Evolutionary conservation across 2,329 filamentous ascomycete genomes (phyloP), one percentile per base, ranked within the genome.

Genomic region (Phoma sp.): DNA sequence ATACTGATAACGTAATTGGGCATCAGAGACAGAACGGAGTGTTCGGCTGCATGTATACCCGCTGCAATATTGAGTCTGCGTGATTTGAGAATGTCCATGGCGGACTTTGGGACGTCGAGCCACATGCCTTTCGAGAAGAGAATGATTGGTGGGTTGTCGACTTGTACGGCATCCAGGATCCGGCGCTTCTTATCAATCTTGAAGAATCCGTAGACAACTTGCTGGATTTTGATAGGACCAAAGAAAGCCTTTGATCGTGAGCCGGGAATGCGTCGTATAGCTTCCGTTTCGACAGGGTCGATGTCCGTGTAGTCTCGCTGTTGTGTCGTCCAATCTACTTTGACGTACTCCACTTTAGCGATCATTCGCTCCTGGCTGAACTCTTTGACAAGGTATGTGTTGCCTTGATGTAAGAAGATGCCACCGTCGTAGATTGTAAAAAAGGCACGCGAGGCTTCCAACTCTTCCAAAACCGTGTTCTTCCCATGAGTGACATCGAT

Each of bases 371-470:
- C 90, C 1, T 90, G 88, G 58, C 85, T 85, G 68, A 98, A 93
- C 65, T 98, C 92, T 64, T 91, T 89, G 47, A 99, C 90, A 2
- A 98, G 83, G 69, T 96, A 99, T 1, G 89, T 93, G 59, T 87
- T 86, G n/a, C 95, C 95, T 76, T 99, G 95, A 67, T 99, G 95
- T 4, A 99, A 81, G 77, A 96, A 99, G 58, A 99, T 97, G 39
- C 91, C 95, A 10, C 95, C 95, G 72, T 98, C 93, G 74, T 99
- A 99, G 55, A 99, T 84, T 1, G 92, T 96, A 75, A 96, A 98
- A 62, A 91, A 93, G 1, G 93, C 93, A n/a, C 95, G 86, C 1
- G 90, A 95, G 1, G 92, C 91, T 75, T 98, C 95, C n/a, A 99
- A 83, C 75, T 98, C 93, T 78, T 99, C 95, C 1, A 99, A 82